These are phyloP conservation scores for Russula vinacea DNA, from an alignment of 768 basidiomycete species.

Conservation along the genomic window DNA sequence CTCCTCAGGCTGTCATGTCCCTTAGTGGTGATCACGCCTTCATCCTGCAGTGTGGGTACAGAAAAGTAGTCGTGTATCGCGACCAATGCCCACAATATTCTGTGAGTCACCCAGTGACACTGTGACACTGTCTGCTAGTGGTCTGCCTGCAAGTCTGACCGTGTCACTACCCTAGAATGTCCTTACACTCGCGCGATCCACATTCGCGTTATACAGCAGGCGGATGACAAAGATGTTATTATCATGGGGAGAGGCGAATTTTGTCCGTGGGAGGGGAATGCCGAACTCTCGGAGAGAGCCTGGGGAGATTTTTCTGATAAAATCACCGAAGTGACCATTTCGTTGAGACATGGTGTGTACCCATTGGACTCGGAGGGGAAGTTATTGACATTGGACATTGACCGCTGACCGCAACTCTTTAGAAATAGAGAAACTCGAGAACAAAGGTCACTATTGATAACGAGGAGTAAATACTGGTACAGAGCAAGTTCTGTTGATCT, in stretches of 20 bases:
- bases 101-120: background rate
- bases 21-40: accelerated
- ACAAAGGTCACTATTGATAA: too few species aligned
- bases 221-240: background rate
- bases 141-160: too few species aligned
- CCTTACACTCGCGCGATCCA: background rate
- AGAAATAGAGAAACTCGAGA: background rate
- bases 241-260: background rate
- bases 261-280: background rate
- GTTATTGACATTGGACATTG: too few species aligned
- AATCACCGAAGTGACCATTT: background rate
- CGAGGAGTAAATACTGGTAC: too few species aligned
- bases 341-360: background rate
- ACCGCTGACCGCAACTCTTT: background rate
- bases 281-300: background rate
- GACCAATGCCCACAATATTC: background rate
- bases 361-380: background rate
- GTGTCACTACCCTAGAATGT: background rate
- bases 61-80: background rate
- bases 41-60: background rate
- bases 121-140: too few species aligned
- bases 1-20: background rate
- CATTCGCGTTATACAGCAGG: background rate
- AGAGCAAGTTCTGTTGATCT: too few species aligned
- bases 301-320: background rate